A percentile compares a stretch with the other conserved stretches of the same genome.
phyloP scores from a whole-genome alignment of 352 stramenopile species.

The Pythium insidiosum region DNA sequence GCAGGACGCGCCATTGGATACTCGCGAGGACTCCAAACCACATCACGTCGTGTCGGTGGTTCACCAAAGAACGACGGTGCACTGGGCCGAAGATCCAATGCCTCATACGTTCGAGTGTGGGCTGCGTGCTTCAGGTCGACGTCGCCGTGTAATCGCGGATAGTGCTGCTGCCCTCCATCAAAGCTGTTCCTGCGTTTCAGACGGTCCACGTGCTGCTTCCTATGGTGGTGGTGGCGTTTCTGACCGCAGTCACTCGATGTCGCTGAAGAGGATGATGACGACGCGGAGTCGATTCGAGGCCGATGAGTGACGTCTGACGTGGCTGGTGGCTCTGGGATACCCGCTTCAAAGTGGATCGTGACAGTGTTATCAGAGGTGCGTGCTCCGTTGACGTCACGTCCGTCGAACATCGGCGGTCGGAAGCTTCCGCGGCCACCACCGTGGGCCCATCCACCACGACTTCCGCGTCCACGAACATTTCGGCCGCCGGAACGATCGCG shows the following conservation, averaged over 20 bases:
- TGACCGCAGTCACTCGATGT: too few species aligned
- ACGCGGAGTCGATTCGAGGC: too few species aligned
- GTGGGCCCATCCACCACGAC: conserved; percentile 2
- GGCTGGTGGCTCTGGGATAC: too few species aligned
- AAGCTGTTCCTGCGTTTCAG: conserved; percentile 36
- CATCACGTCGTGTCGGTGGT: too few species aligned
- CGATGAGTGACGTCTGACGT: too few species aligned
- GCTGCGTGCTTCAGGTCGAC: conserved; percentile 22
- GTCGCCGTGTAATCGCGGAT: conserved; percentile 3
- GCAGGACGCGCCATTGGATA: conserved; percentile 6
- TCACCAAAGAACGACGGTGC: conserved; percentile 36
- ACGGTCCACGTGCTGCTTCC: too few species aligned
- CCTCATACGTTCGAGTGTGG: conserved; percentile 39
- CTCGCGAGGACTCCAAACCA: conserved; percentile 6
- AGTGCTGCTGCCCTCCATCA: conserved; percentile 18
- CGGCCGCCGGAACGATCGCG: conserved; percentile 6
- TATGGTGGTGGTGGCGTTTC: too few species aligned
- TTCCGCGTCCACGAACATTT: conserved; percentile 1
- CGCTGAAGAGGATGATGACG: too few species aligned
- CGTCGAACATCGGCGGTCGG: conserved; percentile 4
- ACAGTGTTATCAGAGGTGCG: too few species aligned
- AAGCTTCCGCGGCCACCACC: conserved; percentile 13
- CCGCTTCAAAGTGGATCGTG: too few species aligned
- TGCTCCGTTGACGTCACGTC: too few species aligned
- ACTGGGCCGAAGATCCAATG: conserved; percentile 34